Conservation (phyloP, 2,329 filamentous ascomycete species). For the Scedosporium minutisporum region DNA sequence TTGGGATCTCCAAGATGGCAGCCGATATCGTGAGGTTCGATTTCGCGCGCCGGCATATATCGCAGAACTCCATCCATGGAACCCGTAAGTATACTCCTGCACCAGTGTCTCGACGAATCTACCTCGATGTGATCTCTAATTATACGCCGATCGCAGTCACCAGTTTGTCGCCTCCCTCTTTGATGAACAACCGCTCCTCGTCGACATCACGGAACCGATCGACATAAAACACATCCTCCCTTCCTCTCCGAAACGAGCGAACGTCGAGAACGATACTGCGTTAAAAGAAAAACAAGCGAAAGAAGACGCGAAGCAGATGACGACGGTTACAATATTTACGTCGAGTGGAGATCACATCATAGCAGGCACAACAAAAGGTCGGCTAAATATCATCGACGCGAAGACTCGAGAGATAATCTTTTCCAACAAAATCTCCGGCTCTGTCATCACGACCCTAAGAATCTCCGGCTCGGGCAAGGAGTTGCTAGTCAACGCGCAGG, state of each 20-base stretch:
- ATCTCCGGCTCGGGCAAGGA: conserved; percentile 75
- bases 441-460: conserved; percentile 79
- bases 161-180: conserved; percentile 87
- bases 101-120: background rate
- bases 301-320: conserved; percentile 89
- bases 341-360: conserved; percentile 79
- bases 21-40: conserved; percentile 71
- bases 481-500: conserved; percentile 83
- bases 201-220: conserved; percentile 63
- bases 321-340: conserved; percentile 85
- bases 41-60: conserved; percentile 93
- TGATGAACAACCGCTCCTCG: conserved; percentile 83
- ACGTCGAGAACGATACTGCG: conserved; percentile 59
- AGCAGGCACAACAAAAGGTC: conserved; percentile 88
- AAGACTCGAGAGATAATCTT: conserved; percentile 74
- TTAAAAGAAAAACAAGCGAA: conserved; percentile 75
- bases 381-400: conserved; percentile 88
- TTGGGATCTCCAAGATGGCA: conserved; percentile 71
- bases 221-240: conserved; percentile 70
- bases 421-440: conserved; percentile 78
- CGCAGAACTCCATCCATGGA: conserved; percentile 85
- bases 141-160: conserved; percentile 39
- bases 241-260: conserved; percentile 68
- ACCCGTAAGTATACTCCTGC: conserved; percentile 52
- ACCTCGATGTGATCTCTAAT: conserved; percentile 8